Evolutionary conservation across 441 rosid species (phyloP).

Genomic region (Arabidopsis hybrid): DNA sequence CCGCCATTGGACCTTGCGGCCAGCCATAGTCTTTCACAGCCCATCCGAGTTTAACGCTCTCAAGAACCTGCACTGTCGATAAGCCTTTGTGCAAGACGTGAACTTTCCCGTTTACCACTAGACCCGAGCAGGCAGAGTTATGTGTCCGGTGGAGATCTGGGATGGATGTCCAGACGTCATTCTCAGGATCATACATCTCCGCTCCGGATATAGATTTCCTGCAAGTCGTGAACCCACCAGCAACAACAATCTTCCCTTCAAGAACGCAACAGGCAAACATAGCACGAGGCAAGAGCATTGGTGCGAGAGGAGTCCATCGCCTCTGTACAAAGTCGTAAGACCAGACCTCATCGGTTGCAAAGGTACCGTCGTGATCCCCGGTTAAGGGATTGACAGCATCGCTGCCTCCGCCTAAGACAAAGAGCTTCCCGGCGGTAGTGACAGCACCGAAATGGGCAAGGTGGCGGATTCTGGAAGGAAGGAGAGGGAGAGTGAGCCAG

Average conservation of each 20-base stretch:
- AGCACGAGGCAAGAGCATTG: slow-evolving; percentile 95
- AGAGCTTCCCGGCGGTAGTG: slow-evolving; percentile 68
- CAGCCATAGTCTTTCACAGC: slow-evolving; percentile 75
- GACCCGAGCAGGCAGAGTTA: slow-evolving; percentile 87
- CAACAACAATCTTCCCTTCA: slow-evolving; percentile 85
- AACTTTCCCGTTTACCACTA: slow-evolving; percentile 68
- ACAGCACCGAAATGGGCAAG: slow-evolving; percentile 86
- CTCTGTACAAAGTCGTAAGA: slow-evolving; percentile 76
- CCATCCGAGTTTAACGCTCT: slow-evolving; percentile 67
- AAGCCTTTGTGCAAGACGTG: slow-evolving; percentile 89
- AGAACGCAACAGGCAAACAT: slow-evolving; percentile 92
- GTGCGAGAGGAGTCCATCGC: slow-evolving; percentile 66
- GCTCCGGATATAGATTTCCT: slow-evolving; percentile 90
- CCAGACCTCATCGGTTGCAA: slow-evolving; percentile 95
- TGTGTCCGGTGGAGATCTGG: slow-evolving; percentile 91
- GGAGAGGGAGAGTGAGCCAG: slow-evolving; percentile 91
- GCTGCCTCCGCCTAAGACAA: slow-evolving; percentile 94
- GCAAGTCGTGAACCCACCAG: slow-evolving; percentile 93
- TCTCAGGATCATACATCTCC: slow-evolving; percentile 86
- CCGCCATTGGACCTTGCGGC: slow-evolving; percentile 94
- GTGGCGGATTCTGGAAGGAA: slow-evolving; percentile 86
- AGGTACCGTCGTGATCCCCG: slow-evolving; percentile 93
- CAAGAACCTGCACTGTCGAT: slow-evolving; percentile 84
- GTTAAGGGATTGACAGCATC: slow-evolving; percentile 92
- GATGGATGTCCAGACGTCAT: slow-evolving; percentile 73